Percentiles rank a stretch among this genome's conserved stretches.
These are phyloP conservation scores for Pichia sp. DNA, from an alignment of 1,139 yeast species.

Conservation along the genomic window DNA sequence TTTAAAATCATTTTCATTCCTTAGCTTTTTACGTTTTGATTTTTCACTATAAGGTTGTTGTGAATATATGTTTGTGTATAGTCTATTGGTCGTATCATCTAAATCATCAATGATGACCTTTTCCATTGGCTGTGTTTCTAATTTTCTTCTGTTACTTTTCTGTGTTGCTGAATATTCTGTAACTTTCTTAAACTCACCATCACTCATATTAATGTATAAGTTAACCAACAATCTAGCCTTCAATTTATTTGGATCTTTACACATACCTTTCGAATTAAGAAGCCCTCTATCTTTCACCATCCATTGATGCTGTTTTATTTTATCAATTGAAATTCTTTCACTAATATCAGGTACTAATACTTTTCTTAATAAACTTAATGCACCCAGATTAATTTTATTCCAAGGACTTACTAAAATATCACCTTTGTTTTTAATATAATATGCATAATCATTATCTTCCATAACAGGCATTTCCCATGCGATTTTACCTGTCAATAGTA, in stretches of 20 bases:
- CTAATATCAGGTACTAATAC: conserved; percentile 42
- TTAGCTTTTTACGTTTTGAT: conserved; percentile 25
- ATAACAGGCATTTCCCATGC: conserved; percentile 59
- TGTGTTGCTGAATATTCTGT: conserved; percentile 26
- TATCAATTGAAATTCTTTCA: conserved; percentile 36
- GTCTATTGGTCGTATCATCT: conserved; percentile 7
- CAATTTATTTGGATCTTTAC: conserved; percentile 42
- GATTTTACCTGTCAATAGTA: conserved; percentile 52
- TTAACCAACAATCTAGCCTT: conserved; percentile 39
- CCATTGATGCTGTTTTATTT: conserved; percentile 49
- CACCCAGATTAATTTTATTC: conserved; percentile 42
- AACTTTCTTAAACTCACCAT: conserved; percentile 34
- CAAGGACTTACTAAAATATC: conserved; percentile 42
- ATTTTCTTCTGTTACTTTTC: conserved; percentile 8
- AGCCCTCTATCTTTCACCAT: conserved; percentile 36
- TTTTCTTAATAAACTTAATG: conserved; percentile 44
- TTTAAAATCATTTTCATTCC: conserved; percentile 28
- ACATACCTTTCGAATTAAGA: conserved; percentile 38
- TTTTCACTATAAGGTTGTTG: conserved; percentile 32
- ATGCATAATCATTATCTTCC: conserved; percentile 40
- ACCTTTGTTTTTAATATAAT: conserved; percentile 38
- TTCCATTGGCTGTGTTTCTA: conserved; percentile 32
- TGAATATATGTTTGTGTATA: conserved; percentile 29
- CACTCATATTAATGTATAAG: conserved; percentile 42
- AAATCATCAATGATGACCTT: conserved; percentile 32